Base-by-base conservation (phyloP, 2,329 filamentous ascomycete species). In the Graphiopsis chlorocephala region DNA sequence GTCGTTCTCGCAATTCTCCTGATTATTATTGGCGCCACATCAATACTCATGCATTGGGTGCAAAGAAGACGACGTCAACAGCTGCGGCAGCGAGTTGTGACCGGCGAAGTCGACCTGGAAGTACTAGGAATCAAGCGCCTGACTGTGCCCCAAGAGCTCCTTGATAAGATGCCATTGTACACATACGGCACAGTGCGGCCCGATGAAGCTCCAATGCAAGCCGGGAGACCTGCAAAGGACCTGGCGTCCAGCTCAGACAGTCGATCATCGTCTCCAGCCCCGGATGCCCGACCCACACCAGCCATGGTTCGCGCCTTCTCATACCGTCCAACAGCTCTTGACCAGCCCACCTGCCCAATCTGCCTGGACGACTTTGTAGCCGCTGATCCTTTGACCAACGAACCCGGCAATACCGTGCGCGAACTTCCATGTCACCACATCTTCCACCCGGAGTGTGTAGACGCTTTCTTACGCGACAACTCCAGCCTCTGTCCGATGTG, bases 401-500 rank as follows among this genome's bases (percentile, higher is more conserved):
- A 67, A 7, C 67, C 69, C 56, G 73, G 72, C 35, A 72, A 91
- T 0, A 85, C 88, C 23, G 93, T 98, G 63, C 90, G 93, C 63
- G 91, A 97, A 77, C 82, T 98, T 2, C 88, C 92, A 0, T 99
- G 95, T 71, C 88, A 90, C 0, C 95, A 99, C 75, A 94, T 98
- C 64, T 99, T 93, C 77, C 94, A 99, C 70, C 90, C 91, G 0
- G 89, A 91, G 68, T 99, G 95, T 73, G 93, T 98, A 68, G 93
- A 98, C 73, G 85, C 88, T 25, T 97, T 95, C 72, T 82, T 98
- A 14, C 83, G 85, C 50, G 84, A 88, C 63, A 89, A 90, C 73
- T 96, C 91, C 74, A 96, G 91, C 20, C 83, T 97, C 1, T 99
- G 95, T 73, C 94, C 95, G 0, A 82, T 96, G 71, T 99, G 95